Conservation (phyloP, 495 filamentous ascomycete genomes). For the Podospora didyma region DNA sequence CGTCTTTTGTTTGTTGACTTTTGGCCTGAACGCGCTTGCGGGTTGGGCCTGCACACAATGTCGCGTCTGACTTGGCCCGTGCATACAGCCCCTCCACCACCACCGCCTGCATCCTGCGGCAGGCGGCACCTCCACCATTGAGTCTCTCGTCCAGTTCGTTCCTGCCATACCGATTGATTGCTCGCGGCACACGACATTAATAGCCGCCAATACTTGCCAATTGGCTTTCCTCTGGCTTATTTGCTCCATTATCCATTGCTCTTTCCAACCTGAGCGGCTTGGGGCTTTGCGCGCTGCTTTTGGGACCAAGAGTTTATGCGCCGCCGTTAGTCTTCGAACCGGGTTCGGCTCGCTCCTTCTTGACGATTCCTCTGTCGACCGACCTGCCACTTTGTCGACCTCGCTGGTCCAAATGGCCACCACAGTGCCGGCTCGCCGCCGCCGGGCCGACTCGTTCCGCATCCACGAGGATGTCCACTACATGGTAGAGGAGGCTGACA, state of each 20-base stretch:
- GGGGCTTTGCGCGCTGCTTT: neutral
- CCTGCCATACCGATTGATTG: neutral
- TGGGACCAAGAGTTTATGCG: conserved; percentile 1
- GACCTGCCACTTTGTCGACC: neutral
- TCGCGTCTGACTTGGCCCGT: conserved; percentile 16
- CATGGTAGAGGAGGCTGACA: conserved; percentile 32
- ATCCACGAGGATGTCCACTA: conserved; percentile 35
- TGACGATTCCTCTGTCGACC: conserved; percentile 4
- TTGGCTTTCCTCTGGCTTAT: neutral
- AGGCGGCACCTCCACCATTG: too few species aligned
- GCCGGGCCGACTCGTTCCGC: conserved; percentile 28
- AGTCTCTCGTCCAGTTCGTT: neutral
- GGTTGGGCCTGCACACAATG: neutral
- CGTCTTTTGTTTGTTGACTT: conserved; percentile 39
- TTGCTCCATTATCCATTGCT: neutral
- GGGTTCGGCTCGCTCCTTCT: neutral
- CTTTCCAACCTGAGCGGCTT: neutral
- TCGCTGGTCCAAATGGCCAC: conserved; percentile 17
- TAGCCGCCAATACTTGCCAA: conserved; percentile 6
- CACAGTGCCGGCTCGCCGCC: conserved; percentile 13
- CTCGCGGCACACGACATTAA: conserved; percentile 3
- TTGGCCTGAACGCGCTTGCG: conserved; percentile 6
- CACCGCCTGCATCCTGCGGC: neutral
- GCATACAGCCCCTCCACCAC: conserved; percentile 18
- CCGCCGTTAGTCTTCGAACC: conserved; percentile 7